A percentile compares a stretch with the other conserved stretches of the same genome.
Conservation (phyloP, 2,329 filamentous ascomycete genomes). For the Nigrospora osmanthi region DNA sequence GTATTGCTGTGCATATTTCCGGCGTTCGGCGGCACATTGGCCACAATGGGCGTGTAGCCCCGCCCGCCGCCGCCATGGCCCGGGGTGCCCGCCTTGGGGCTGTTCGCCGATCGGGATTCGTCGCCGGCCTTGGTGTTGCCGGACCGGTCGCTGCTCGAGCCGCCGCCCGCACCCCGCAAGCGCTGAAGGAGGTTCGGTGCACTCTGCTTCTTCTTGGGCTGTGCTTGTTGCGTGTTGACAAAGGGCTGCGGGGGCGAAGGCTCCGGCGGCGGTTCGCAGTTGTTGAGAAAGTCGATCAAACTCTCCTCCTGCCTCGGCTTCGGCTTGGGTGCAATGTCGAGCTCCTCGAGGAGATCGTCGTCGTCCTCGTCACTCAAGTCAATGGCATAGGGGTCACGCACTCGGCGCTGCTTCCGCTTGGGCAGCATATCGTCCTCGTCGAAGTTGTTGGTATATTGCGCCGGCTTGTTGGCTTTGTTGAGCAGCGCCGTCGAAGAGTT, state of each 20-base stretch:
- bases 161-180: conserved; percentile 31
- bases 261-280: conserved; percentile 56
- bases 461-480: conserved; percentile 30
- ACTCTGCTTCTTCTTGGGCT: conserved; percentile 57
- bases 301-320: conserved; percentile 52
- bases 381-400: conserved; percentile 89
- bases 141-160: conserved; percentile 12
- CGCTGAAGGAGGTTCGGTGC: conserved; percentile 54
- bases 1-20: conserved; percentile 31
- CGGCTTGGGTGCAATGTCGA: conserved; percentile 35
- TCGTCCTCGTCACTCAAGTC: conserved; percentile 68
- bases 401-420: conserved; percentile 65
- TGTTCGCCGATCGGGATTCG: conserved; percentile 4
- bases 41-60: conserved; percentile 46
- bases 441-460: conserved; percentile 28
- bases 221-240: conserved; percentile 21
- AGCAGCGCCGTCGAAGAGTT: conserved; percentile 70
- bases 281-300: conserved; percentile 66
- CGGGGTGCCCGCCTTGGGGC: conserved; percentile 16
- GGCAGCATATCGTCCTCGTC: conserved; percentile 52
- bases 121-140: conserved; percentile 7
- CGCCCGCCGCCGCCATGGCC: conserved; percentile 23
- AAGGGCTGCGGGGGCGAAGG: conserved; percentile 27
- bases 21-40: conserved; percentile 36
- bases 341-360: conserved; percentile 33